Base-by-base conservation (phyloP, 495 filamentous ascomycete genomes). In the Tuber borchii region DNA sequence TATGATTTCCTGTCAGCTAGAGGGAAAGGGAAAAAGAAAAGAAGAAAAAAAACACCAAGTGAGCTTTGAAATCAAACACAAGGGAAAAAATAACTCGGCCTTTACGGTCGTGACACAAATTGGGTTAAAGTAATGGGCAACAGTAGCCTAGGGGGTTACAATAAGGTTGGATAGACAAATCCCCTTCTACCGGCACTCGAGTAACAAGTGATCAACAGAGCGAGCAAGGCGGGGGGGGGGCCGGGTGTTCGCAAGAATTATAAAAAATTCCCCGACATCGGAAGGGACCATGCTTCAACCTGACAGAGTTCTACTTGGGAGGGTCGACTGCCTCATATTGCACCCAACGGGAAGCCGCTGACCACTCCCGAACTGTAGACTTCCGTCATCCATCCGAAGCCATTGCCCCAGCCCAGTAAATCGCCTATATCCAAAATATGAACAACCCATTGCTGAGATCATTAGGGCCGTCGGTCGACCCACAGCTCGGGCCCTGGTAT, bases 351-450 rank as follows among this genome's bases (percentile, higher is more conserved):
- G 56, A 65, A 34, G 56, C 26, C 56, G 26, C 26, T 34, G 56
- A 34, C 56, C 26, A 4, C 34, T 14, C 56, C 26, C 56, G 12
- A 34, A 65, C 14, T 34, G 51, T 73, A 31, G 70, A 61, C 37
- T 42, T 44, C n/a, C 44, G 37, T 43, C 51, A 26, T 3, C 48
- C 77, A 75, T 81, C 51, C 51, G 71, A 73, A 75, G 71, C 72
- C 42, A 65, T 34, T 65, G 56, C 31, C 34, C 34, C 56, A 65
- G 26, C 56, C 56, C 56, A 34, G 56, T 17, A 31, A 34, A 34
- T 14, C 12, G 26, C 56, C 56, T 19, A 31, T 65, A 65, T 34
- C 56, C 56, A 34, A 34, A 65, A 14, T 65, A 34, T 65, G 56
- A 65, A 16, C 51, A 61, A 34, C 56, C 6, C 3, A n/a, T 65